Evolutionary conservation across 805 yeast species (phyloP).

Genomic region (baker's yeast (Saccharomyces cerevisiae)): DNA sequence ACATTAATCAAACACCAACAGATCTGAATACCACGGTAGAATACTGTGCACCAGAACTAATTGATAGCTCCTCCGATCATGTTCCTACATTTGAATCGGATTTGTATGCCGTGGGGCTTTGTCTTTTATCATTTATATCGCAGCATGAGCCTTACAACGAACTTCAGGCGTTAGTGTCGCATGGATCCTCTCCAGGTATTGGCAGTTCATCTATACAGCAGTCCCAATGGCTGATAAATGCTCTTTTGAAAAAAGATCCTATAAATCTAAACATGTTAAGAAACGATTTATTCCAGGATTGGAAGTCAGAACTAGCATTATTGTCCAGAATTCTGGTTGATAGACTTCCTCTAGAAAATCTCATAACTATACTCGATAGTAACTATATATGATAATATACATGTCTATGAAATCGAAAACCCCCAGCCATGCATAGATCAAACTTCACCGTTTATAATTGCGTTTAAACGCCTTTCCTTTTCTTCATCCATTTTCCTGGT

Average conservation of each 20-base stretch:
- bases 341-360: constrained; percentile 3
- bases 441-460: constrained; percentile 29
- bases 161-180: constrained; percentile 5
- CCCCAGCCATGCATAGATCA: not conserved
- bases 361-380: not conserved
- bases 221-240: constrained; percentile 17
- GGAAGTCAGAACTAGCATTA: constrained; percentile 8
- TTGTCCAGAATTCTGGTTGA: constrained; percentile 6
- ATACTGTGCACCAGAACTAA: constrained; percentile 16
- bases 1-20: not conserved
- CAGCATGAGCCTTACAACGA: constrained; percentile 14
- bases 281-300: not conserved
- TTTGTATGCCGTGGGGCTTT: constrained; percentile 15
- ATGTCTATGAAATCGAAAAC: not conserved
- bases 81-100: constrained; percentile 7
- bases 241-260: constrained; percentile 13
- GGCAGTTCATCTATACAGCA: constrained; percentile 10
- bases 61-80: not conserved
- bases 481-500: constrained; percentile 30
- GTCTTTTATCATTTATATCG: constrained; percentile 12
- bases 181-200: constrained; percentile 1
- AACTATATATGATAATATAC: not conserved
- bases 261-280: constrained; percentile 11
- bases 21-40: constrained; percentile 13
- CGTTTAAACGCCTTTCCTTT: constrained; percentile 30